Evolutionary conservation across 176 grass and related monocot genomes (phyloP).

Genomic region (Avena sativa): DNA sequence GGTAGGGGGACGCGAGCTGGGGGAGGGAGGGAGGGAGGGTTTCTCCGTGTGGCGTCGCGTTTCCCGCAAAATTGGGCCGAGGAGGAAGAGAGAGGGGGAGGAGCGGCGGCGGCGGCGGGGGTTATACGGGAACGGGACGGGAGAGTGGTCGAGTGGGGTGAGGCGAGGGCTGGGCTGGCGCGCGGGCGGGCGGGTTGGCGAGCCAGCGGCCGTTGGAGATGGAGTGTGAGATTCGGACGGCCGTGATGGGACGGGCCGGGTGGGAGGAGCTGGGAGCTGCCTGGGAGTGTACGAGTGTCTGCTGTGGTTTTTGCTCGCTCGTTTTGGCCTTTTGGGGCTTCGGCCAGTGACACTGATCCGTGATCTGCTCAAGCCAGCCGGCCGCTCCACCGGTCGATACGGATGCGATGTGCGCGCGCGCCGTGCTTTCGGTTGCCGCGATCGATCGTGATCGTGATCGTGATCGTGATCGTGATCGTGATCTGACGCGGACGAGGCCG

Average conservation of each 20-base stretch:
- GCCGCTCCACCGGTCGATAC: background rate
- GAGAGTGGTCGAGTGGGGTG: background rate
- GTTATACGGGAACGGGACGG: constrained; percentile 29
- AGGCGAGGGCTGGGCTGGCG: background rate
- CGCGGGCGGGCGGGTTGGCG: background rate
- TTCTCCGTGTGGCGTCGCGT: constrained; percentile 4
- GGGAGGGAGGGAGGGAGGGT: background rate
- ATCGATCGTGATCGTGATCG: background rate
- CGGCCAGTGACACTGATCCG: background rate
- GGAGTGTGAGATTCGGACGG: constrained; percentile 3
- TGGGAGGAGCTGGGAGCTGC: too few relatives aligned
- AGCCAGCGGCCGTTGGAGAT: background rate
- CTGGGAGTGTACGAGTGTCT: too few relatives aligned
- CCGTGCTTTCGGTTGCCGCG: background rate
- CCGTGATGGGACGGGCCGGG: constrained; percentile 4
- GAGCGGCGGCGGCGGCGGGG: constrained; percentile 24
- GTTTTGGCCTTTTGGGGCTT: background rate
- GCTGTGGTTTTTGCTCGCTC: background rate
- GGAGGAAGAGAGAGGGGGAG: background rate
- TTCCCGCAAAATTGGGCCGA: constrained; percentile 37
- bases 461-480: background rate
- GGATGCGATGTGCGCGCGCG: background rate
- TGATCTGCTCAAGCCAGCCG: background rate
- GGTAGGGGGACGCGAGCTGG: background rate
- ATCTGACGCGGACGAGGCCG: background rate